Conservation (phyloP, 2,329 filamentous ascomycete genomes). For the Trichoderma harzianum region DNA sequence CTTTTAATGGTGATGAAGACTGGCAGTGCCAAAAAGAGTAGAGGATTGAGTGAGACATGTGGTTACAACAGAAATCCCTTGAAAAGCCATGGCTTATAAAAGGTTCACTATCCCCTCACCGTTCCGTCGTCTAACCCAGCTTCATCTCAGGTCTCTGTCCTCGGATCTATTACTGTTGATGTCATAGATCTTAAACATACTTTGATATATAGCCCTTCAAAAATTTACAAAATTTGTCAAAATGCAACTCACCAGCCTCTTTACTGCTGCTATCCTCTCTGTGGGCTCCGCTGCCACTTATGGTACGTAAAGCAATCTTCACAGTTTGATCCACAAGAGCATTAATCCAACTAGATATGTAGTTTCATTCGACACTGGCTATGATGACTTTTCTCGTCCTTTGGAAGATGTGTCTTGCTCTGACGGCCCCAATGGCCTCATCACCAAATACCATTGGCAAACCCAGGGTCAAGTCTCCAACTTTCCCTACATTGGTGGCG, state of each 20-base stretch:
- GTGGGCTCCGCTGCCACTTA: slow-evolving; percentile 36
- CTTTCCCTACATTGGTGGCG: slow-evolving; percentile 56
- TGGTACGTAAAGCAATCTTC: slow-evolving; percentile 24
- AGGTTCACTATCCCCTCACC: not conserved
- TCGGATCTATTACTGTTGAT: not conserved
- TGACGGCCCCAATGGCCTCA: slow-evolving; percentile 64
- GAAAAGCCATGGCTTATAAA: not conserved
- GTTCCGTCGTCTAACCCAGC: not conserved
- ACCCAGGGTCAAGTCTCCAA: slow-evolving; percentile 48
- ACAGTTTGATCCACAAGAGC: not conserved
- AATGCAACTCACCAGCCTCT: slow-evolving; percentile 43
- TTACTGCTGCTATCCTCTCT: slow-evolving; percentile 38
- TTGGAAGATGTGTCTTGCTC: slow-evolving; percentile 62
- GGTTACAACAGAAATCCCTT: not conserved
- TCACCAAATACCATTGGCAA: slow-evolving; percentile 57
- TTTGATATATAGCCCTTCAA: not conserved
- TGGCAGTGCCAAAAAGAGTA: not conserved
- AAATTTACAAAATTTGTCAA: slow-evolving; percentile 22
- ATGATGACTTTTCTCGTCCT: slow-evolving; percentile 57
- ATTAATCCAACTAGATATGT: not conserved
- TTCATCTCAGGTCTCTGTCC: not conserved
- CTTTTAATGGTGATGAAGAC: not conserved
- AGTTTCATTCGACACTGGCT: slow-evolving; percentile 70
- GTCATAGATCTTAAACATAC: not conserved
- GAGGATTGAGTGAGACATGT: not conserved